Evolutionary conservation across 768 basidiomycete genomes (phyloP).

Genomic region (Botryobasidium botryosum): DNA sequence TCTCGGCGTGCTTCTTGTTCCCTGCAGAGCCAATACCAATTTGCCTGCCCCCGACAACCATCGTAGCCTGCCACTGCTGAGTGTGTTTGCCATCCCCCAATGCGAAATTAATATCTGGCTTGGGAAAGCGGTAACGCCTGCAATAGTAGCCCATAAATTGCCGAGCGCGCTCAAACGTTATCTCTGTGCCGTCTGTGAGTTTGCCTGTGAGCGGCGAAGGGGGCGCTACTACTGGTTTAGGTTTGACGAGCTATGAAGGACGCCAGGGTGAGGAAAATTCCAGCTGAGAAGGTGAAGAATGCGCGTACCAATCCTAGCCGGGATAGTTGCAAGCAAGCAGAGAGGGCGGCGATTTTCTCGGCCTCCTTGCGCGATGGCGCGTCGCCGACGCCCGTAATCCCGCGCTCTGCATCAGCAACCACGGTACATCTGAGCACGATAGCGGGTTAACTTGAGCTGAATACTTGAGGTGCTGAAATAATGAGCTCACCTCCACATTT

Average conservation of each 20-base stretch:
- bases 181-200: conserved; percentile 44
- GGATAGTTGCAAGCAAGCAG: conserved; percentile 55
- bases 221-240: conserved; percentile 1
- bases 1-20: conserved; percentile 55
- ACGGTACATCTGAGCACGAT: conserved; percentile 17
- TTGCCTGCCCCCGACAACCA: conserved; percentile 57
- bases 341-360: conserved; percentile 57
- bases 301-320: conserved; percentile 35
- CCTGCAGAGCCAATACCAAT: conserved; percentile 63
- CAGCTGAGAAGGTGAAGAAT: conserved; percentile 4
- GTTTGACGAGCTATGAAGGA: background rate
- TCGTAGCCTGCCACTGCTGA: conserved; percentile 49
- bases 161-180: conserved; percentile 57
- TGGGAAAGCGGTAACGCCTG: conserved; percentile 51
- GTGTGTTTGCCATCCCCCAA: conserved; percentile 17
- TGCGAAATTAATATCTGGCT: conserved; percentile 49
- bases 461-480: conserved; percentile 13
- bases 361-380: conserved; percentile 41
- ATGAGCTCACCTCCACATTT: conserved; percentile 29
- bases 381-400: conserved; percentile 47
- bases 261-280: conserved; percentile 7
- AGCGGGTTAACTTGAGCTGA: background rate
- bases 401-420: conserved; percentile 14
- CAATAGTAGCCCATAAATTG: conserved; percentile 96
- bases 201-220: too few species aligned